These are phyloP conservation scores for Mortierella antarctica DNA, from an alignment of 192 early-diverging fungal genomes.

Conservation along the genomic window DNA sequence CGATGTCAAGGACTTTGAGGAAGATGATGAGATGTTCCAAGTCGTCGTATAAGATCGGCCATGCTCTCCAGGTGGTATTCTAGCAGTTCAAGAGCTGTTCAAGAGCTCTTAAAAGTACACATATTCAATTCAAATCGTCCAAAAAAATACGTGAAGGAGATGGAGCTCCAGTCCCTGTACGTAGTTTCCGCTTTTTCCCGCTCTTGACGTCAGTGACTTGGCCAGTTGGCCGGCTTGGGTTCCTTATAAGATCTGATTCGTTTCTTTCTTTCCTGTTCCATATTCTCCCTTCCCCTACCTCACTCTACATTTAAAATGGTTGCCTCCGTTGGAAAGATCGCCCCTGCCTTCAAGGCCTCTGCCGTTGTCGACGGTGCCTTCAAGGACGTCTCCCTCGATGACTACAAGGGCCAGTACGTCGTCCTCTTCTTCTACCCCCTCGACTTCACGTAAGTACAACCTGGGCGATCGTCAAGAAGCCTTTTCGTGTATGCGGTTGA, in stretches of 20 bases:
- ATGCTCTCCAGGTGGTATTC: too few species aligned
- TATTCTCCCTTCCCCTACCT: not conserved
- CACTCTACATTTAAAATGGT: constrained; percentile 32
- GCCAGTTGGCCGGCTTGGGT: too few species aligned
- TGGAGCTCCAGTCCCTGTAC: too few species aligned
- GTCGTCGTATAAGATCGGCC: not conserved
- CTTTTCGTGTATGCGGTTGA: not conserved
- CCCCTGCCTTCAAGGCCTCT: constrained; percentile 73
- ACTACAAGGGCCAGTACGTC: constrained; percentile 79
- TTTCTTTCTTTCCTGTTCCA: constrained; percentile 2
- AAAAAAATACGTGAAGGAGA: too few species aligned
- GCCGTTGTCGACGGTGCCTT: constrained; percentile 78
- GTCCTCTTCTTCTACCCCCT: constrained; percentile 93
- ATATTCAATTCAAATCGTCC: too few species aligned
- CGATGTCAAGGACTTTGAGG: constrained; percentile 22
- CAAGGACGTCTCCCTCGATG: constrained; percentile 72
- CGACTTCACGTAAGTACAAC: constrained; percentile 73
- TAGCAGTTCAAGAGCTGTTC: too few species aligned
- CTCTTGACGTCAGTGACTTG: too few species aligned
- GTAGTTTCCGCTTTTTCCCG: too few species aligned
- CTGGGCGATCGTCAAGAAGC: too few species aligned
- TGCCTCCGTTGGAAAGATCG: constrained; percentile 63
- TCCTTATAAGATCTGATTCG: not conserved
- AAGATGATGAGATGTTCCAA: constrained; percentile 29
- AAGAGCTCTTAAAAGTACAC: too few species aligned